Base-by-base conservation (phyloP, 1,284 basidiomycete species). In the Heliocybe sulcata region DNA sequence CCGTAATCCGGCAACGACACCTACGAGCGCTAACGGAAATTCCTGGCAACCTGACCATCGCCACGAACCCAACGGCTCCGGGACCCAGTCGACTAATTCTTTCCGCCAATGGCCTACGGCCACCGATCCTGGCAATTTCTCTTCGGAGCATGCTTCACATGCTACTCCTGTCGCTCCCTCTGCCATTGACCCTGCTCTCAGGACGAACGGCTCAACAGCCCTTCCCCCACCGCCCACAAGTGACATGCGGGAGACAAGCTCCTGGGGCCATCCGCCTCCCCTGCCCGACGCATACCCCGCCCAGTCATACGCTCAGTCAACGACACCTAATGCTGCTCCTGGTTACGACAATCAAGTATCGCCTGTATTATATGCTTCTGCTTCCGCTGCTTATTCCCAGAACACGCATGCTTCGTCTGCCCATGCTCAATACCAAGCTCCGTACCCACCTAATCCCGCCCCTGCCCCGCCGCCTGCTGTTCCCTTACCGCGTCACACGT, bases 401-500 rank as follows among this genome's bases (percentile, higher is more conserved):
- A 68, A 69, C 35, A 60, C 63, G 47, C 65, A 64, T 20, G 63
- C 65, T 49, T 64, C 65, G 47, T 35, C 26, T 54, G 53, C 54
- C 29, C 64, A 61, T 55, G 58, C 60, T n/a, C 64, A 64, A 60
- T 67, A 66, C 51, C 62, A 60, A 49, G 62, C 60, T 27, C 57
- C 63, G 47, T 67, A 66, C 56, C 59, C 61, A n/a, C 69, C 67
- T 49, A 65, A 66, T 58, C 59, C 64, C 25, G 65, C 70, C 45
- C 65, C 66, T 59, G 65, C 63, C 58, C 64, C 61, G 53, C 69
- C 68, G 33, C 67, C 72, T 9, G 67, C 68, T 14, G 68, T 71
- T 35, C 75, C 81, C 35, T 71, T 79, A 54, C 77, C 82, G 22
- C 76, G 83, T 20, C 82, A 83, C 63, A 80, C 82, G 3, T 93